phyloP scores from a whole-genome alignment of 768 basidiomycete genomes.

The Kwoniella sp. region DNA sequence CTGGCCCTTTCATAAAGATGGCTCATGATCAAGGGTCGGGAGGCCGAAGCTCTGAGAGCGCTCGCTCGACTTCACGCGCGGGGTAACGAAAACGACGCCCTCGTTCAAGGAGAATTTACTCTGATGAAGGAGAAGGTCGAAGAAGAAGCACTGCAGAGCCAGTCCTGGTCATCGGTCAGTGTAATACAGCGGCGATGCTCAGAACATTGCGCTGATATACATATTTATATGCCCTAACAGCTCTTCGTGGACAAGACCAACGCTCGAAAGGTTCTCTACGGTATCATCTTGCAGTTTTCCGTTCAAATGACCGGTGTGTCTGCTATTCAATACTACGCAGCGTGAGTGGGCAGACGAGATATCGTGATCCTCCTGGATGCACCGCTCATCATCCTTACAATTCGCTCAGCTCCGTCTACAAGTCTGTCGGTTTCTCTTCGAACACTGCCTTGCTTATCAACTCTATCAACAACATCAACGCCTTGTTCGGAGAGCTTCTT shows the following conservation, averaged over 20 bases:
- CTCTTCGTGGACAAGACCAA: constrained; percentile 51
- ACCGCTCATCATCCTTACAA: neutral
- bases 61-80: constrained; percentile 84
- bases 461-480: constrained; percentile 72
- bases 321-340: constrained; percentile 63
- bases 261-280: constrained; percentile 29
- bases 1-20: too few species aligned
- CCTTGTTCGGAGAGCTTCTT: constrained; percentile 63
- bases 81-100: constrained; percentile 64
- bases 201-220: neutral
- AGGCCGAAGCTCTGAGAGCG: constrained; percentile 67
- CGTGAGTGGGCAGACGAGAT: constrained; percentile 15
- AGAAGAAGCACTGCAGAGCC: constrained; percentile 61
- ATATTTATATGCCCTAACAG: constrained; percentile 45
- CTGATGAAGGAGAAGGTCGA: constrained; percentile 77
- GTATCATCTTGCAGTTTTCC: constrained; percentile 61
- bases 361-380: neutral
- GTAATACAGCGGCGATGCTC: constrained; percentile 6
- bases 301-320: constrained; percentile 67
- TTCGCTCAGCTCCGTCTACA: constrained; percentile 16
- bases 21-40: constrained; percentile 73
- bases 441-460: constrained; percentile 63
- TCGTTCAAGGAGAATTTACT: constrained; percentile 42
- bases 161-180: constrained; percentile 56
- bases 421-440: constrained; percentile 32